Evolutionary conservation across 2,329 filamentous ascomycete species (phyloP).

Genomic region (Fusarium musae): DNA sequence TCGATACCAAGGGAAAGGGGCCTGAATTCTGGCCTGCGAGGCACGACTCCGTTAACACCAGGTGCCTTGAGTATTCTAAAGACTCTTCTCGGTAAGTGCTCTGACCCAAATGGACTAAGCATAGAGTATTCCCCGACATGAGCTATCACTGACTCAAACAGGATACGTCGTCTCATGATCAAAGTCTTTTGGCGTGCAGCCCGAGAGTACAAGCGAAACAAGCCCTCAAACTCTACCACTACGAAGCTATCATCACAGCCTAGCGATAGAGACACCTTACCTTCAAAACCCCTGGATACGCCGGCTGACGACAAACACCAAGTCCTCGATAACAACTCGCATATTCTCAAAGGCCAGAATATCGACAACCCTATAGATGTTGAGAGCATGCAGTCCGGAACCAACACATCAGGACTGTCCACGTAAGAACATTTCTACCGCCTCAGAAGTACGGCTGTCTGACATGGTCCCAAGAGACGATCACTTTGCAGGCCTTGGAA

Average conservation of each 20-base stretch:
- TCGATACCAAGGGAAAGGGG: conserved; percentile 25
- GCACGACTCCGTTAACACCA: not conserved
- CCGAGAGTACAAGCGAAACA: conserved; percentile 13
- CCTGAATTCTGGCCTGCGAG: conserved; percentile 33
- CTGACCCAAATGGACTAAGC: not conserved
- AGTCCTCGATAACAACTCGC: not conserved
- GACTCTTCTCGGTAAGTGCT: not conserved
- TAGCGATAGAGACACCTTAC: not conserved
- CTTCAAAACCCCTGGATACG: not conserved
- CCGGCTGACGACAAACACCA: not conserved
- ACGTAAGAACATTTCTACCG: not conserved
- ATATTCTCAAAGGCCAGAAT: not conserved
- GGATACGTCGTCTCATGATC: conserved; percentile 22
- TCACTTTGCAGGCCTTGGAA: not conserved
- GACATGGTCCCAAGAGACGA: not conserved
- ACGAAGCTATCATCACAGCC: not conserved
- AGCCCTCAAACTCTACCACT: accelerated
- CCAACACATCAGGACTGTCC: not conserved
- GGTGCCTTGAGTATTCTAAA: conserved; percentile 17
- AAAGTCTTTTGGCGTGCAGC: conserved; percentile 24
- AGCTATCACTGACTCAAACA: not conserved
- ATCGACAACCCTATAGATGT: conserved; percentile 7
- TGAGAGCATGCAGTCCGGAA: not conserved
- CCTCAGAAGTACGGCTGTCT: not conserved
- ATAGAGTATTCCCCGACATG: conserved; percentile 7